phyloP scores from a whole-genome alignment of 2,329 filamentous ascomycete species.

The Epichloe gansuensis region DNA sequence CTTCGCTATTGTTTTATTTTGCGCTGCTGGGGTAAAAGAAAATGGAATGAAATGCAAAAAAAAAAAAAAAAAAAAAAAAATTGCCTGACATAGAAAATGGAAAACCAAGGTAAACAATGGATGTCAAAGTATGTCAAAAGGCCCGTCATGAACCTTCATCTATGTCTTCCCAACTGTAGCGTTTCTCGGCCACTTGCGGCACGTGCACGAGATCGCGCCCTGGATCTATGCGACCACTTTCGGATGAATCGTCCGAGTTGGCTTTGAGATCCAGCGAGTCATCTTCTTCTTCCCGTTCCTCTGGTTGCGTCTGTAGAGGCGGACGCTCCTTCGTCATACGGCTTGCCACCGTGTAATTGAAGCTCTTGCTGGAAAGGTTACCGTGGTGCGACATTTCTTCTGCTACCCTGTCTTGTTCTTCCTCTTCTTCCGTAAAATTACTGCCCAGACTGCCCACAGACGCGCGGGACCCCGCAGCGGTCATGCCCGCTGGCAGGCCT shows the following conservation, averaged over 20 bases:
- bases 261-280: not conserved
- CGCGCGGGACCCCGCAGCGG: constrained; percentile 7
- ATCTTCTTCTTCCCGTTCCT: not conserved
- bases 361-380: constrained; percentile 5
- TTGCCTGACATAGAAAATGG: not conserved
- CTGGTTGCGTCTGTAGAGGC: not conserved
- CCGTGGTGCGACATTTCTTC: constrained; percentile 17
- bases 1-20: constrained; percentile 9
- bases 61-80: not conserved
- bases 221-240: constrained; percentile 28
- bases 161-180: constrained; percentile 39
- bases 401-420: constrained; percentile 34
- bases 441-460: constrained; percentile 36
- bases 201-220: constrained; percentile 37
- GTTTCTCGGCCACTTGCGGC: constrained; percentile 35
- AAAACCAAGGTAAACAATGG: not conserved
- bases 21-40: not conserved
- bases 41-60: constrained; percentile 2
- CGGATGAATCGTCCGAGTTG: not conserved
- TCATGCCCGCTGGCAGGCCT: not conserved
- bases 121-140: not conserved
- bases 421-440: constrained; percentile 45
- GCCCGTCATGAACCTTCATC: not conserved
- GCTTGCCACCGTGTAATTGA: not conserved
- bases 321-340: not conserved